Evolutionary conservation across 2,329 filamentous ascomycete species (phyloP).

Genomic region (Amylocarpus encephaloides): DNA sequence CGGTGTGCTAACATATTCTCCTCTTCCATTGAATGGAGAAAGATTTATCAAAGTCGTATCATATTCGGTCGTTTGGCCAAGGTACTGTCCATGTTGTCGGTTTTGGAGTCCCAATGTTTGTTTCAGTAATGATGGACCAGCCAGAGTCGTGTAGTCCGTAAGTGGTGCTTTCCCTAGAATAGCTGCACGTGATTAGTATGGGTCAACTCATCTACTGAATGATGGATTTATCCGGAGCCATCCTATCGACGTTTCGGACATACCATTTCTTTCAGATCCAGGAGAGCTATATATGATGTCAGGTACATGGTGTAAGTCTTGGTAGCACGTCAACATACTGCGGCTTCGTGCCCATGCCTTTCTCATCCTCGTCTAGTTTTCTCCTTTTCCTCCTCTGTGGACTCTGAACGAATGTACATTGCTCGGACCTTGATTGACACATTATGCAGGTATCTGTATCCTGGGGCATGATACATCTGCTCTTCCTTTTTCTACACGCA

Average conservation of each 20-base stretch:
- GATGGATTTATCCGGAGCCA: neutral
- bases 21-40: constrained; percentile 69
- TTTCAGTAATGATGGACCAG: constrained; percentile 56
- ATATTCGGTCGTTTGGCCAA: constrained; percentile 74
- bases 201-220: neutral
- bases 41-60: constrained; percentile 76
- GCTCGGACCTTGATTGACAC: constrained; percentile 68
- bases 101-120: constrained; percentile 67
- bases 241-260: neutral
- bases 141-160: constrained; percentile 50
- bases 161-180: constrained; percentile 18
- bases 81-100: constrained; percentile 71
- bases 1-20: constrained; percentile 65
- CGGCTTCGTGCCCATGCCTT: constrained; percentile 20
- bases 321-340: constrained; percentile 8
- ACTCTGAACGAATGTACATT: constrained; percentile 70
- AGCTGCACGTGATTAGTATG: constrained; percentile 9
- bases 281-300: constrained; percentile 17
- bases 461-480: constrained; percentile 66
- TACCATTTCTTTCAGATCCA: constrained; percentile 15
- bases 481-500: constrained; percentile 38
- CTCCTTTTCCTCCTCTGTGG: constrained; percentile 74
- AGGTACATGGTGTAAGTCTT: neutral
- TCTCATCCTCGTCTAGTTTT: constrained; percentile 50
- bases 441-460: constrained; percentile 64